phyloP scores from a whole-genome alignment of 2,329 filamentous ascomycete species.

The Arthrobotrys iridis region DNA sequence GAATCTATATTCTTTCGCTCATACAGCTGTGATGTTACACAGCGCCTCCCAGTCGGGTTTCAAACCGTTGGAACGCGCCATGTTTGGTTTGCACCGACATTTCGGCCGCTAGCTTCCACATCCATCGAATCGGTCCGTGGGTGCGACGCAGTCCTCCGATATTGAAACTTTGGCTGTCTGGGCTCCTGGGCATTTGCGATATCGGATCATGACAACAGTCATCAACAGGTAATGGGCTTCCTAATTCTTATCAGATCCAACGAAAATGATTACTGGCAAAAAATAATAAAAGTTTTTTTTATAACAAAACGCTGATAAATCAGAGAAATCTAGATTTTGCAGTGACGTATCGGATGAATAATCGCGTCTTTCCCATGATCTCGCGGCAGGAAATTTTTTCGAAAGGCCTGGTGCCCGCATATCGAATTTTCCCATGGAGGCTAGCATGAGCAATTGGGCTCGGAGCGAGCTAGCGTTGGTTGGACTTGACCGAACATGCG shows the following conservation, averaged over 20 bases:
- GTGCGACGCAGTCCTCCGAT: constrained; percentile 2
- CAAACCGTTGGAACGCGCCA: constrained; percentile 4
- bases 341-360: constrained; percentile 46
- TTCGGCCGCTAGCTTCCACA: not conserved
- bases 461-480: constrained; percentile 21
- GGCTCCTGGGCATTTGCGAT: constrained; percentile 7
- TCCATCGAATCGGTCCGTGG: not conserved
- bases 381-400: constrained; percentile 1
- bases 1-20: not conserved
- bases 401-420: constrained; percentile 10
- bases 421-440: constrained; percentile 6
- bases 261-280: constrained; percentile 20
- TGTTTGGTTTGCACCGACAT: not conserved
- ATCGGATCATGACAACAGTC: constrained; percentile 16
- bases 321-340: constrained; percentile 37
- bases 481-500: constrained; percentile 10
- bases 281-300: no score
- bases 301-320: constrained; percentile 42
- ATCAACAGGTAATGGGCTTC: not conserved
- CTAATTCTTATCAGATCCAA: constrained; percentile 38
- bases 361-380: constrained; percentile 8
- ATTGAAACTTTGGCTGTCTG: not conserved
- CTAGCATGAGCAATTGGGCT: constrained; percentile 7
- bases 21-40: constrained; percentile 7
- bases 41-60: constrained; percentile 5